Evolutionary conservation across 2,329 filamentous ascomycete genomes (phyloP).

Genomic region (Boeremia exigua): DNA sequence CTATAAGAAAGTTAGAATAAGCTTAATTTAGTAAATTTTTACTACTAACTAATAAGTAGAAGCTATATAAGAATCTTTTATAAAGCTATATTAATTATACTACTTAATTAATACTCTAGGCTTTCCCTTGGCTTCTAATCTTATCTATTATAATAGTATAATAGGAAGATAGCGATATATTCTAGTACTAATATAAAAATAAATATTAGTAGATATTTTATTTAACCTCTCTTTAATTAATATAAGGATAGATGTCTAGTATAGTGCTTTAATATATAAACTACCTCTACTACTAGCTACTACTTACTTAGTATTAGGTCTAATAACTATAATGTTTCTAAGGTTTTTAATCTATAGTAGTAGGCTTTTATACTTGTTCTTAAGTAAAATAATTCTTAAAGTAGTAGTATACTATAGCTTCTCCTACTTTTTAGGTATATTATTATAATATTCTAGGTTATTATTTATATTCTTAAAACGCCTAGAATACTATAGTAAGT

Average conservation of each 20-base stretch:
- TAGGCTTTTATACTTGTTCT: conserved; percentile 14
- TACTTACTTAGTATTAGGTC: neutral
- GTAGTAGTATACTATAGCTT: neutral
- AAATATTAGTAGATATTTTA: neutral
- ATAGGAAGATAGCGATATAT: neutral
- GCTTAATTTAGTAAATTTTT: no score
- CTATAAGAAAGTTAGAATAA: no score
- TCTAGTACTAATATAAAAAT: neutral
- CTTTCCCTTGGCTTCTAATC: no score
- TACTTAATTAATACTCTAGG: no score
- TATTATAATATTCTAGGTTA: neutral
- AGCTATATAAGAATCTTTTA: no score
- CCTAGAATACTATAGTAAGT: neutral
- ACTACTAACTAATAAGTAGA: no score
- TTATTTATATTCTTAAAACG: neutral
- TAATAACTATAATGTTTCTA: neutral
- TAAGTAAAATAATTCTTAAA: conserved; percentile 13
- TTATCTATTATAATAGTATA: no score
- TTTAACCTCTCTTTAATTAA: neutral
- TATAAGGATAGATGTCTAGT: neutral
- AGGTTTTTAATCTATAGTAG: neutral
- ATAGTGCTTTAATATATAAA: neutral
- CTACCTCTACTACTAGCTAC: neutral
- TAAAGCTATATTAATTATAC: no score
- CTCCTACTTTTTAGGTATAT: neutral